Evolutionary conservation across 768 basidiomycete genomes (phyloP).

Genomic region (Rhizopogon vesiculosus): DNA sequence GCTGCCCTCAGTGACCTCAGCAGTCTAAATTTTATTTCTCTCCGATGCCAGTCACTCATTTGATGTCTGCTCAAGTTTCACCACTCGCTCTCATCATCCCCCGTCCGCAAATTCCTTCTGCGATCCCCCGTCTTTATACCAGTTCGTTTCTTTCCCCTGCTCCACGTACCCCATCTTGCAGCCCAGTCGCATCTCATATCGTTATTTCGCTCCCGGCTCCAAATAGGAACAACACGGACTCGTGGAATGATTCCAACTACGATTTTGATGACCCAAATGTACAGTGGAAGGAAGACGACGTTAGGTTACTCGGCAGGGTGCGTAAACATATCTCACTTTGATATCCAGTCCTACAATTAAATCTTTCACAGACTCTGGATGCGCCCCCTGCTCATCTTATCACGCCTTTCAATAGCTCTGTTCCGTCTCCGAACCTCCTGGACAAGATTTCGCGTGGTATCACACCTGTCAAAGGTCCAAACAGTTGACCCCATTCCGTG

Average conservation of each 20-base stretch:
- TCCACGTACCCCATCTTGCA: conserved; percentile 58
- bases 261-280: conserved; percentile 57
- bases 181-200: conserved; percentile 49
- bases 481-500: conserved; percentile 79
- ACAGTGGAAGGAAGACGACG: conserved; percentile 75
- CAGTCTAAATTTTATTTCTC: not conserved
- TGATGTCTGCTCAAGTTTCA: conserved; percentile 42
- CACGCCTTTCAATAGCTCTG: conserved; percentile 80
- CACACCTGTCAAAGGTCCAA: conserved; percentile 64
- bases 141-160: conserved; percentile 28
- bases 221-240: conserved; percentile 67
- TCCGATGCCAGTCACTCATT: conserved; percentile 49
- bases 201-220: conserved; percentile 39
- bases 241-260: conserved; percentile 79
- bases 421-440: conserved; percentile 82
- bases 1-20: no score
- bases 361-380: conserved; percentile 63
- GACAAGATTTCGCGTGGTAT: conserved; percentile 84
- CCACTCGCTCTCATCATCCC: conserved; percentile 60
- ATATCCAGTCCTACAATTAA: not conserved
- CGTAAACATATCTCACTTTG: conserved; percentile 14
- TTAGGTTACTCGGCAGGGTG: conserved; percentile 63
- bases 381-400: conserved; percentile 79
- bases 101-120: conserved; percentile 42
- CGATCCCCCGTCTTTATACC: conserved; percentile 45